Conservation (phyloP, 2,329 filamentous ascomycete genomes). For the Uncinocarpus reesii region DNA sequence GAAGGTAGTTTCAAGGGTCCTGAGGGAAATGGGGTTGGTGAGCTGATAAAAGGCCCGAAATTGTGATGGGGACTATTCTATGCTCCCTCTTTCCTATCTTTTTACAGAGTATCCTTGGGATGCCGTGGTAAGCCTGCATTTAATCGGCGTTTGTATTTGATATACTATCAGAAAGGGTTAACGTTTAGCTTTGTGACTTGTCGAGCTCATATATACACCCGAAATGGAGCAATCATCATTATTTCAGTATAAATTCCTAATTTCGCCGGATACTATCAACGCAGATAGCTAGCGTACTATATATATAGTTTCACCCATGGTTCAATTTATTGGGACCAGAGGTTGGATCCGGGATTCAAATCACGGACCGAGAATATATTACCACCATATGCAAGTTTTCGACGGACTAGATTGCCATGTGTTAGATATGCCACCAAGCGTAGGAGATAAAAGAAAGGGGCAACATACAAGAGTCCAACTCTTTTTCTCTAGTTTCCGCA, state of each 20-base stretch:
- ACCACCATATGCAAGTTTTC: constrained; percentile 10
- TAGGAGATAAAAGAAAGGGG: background rate
- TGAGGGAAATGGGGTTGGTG: constrained; percentile 31
- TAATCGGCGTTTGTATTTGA: background rate
- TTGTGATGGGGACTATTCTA: background rate
- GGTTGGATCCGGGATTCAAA: background rate
- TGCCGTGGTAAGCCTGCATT: background rate
- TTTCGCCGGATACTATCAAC: too few species aligned
- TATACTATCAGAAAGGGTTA: background rate
- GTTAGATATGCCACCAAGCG: background rate
- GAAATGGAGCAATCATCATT: too few species aligned
- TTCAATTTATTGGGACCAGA: background rate
- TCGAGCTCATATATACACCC: too few species aligned
- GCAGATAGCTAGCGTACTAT: too few species aligned
- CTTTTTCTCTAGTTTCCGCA: constrained; percentile 8
- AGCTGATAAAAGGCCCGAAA: constrained; percentile 1
- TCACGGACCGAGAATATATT: background rate
- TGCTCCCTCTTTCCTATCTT: background rate
- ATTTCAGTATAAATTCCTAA: too few species aligned
- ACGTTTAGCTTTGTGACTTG: too few species aligned
- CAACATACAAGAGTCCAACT: constrained; percentile 9
- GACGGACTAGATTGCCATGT: constrained; percentile 6
- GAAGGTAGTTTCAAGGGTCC: constrained; percentile 36
- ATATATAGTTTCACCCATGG: too few species aligned
- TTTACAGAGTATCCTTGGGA: background rate